Evolutionary conservation across 495 filamentous ascomycete species (phyloP), one percentile per base, ranked within the genome.

Genomic region (Hypoxylon trugodes): DNA sequence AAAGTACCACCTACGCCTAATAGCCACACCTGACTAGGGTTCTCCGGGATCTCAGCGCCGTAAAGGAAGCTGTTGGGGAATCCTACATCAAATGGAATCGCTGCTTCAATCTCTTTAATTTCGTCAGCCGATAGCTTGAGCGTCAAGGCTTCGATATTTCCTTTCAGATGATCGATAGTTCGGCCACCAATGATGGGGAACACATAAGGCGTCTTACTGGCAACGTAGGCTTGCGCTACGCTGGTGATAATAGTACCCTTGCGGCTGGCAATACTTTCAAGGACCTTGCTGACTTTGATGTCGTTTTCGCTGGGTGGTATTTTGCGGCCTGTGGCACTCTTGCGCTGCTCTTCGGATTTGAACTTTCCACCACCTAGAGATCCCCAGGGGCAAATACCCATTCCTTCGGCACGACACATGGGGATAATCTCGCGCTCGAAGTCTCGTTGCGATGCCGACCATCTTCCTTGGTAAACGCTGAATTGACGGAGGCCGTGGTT

Each of bases 181-280:
- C 80, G 69, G 2, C 69, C 84, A 1, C 87, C 87, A 13, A 88
- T 77, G 46, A 90, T 81, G 2, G 87, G 87, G 67, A 88, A 89
- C 19, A 87, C 82, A 53, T 89, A 85, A 0, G 87, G 84, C 22
- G 83, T 76, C 69, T 89, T 89, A 56, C 80, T 76, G 64, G 86
- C 77, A 8, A 89, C 84, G 69, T 89, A 90, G 0, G 87, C 86
- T 36, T 89, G 59, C 3, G 87, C 87, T 42, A 89, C 61, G 26
- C 75, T 74, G 8, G 80, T 81, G 5, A 83, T 61, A 28, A 53
- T 61, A 40, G 70, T 73, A 0, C 72, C 74, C 56, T 82, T 81
- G 28, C 49, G 61, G 6, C 79, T 77, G 0, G 82, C 82, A 19
- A 89, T 71, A 9, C 74, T 71, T 48, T 87, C 84, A 6, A 89